These are phyloP conservation scores for Neurospora discreta DNA, from an alignment of 495 filamentous ascomycete genomes.

Conservation along the genomic window DNA sequence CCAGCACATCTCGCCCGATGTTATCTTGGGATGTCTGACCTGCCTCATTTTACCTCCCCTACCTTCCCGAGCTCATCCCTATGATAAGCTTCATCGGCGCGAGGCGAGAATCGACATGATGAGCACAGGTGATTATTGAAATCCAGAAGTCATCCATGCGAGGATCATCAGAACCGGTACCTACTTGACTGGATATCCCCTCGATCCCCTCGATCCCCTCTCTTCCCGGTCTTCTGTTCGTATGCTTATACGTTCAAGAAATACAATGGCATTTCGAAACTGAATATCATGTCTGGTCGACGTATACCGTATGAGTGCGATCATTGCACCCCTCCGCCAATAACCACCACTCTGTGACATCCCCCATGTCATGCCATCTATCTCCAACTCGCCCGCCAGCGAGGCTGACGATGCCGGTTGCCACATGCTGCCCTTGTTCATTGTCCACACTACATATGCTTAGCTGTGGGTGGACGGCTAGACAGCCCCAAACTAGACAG, in stretches of 20 bases:
- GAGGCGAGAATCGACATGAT: not conserved
- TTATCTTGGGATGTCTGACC: not conserved
- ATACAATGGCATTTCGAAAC: not conserved
- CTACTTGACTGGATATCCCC: not conserved
- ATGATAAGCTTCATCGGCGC: not conserved
- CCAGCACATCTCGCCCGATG: not conserved
- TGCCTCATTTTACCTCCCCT: not conserved
- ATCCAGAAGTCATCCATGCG: not conserved
- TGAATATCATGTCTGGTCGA: not conserved
- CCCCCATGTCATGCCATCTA: not conserved
- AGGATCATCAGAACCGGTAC: not conserved
- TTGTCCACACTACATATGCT: not conserved
- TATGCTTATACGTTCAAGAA: not conserved
- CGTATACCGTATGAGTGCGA: not conserved
- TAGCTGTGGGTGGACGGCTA: not conserved
- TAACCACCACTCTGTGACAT: not conserved
- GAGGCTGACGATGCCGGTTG: not conserved
- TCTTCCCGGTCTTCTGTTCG: not conserved
- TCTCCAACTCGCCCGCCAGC: not conserved
- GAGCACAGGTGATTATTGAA: not conserved
- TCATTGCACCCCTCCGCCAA: not conserved
- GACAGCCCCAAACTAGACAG: not conserved
- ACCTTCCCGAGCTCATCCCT: not conserved
- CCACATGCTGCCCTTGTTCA: not conserved
- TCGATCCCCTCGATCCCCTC: not conserved